Evolutionary conservation across 352 stramenopile species (phyloP), one percentile per base, ranked within the genome.

Genomic region (Globisporangium lucens): DNA sequence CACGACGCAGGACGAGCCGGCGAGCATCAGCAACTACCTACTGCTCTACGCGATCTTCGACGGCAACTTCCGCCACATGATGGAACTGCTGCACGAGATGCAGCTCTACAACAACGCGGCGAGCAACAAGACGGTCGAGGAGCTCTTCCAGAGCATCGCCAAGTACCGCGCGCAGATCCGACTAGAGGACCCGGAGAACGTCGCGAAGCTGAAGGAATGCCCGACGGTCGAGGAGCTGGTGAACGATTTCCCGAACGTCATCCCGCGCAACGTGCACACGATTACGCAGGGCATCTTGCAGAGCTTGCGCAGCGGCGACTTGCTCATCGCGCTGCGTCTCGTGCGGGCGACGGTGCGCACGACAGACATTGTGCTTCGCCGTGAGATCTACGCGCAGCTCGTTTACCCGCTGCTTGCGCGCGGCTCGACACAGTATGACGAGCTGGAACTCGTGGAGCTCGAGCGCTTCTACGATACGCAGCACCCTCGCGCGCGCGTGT

Each of bases 51-150:
- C 83, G 55, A 70, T 89, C 51, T 73, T 79, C 27, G 83, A 92
- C 69, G 83, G 83, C 30, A 89, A 90, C 57, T 89, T 87, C 46
- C 83, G 78, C 65, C 82, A 92, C 69, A 87, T 86, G 67, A 85
- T 89, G 74, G 83, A 92, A 63, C 69, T 92, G 20, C 70, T 92
- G 51, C 83, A 90, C 53, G 82, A 92, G 69, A 92, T 92, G 83
- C 75, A 90, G 68, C 72, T 87, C 13, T 75, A 81, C 69, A 85
- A 83, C 63, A 89, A 89, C 58, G 65, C 58, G 41, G 72, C 70
- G 22, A 80, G 67, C 68, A 81, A 87, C 59, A 65, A 70, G 27
- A 80, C 73, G 7, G 66, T 89, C 3, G 55, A 71, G 12, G 73
- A 75, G 55, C 70, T 92, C 2, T 90, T 91, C 41, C 70, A 71